These are phyloP conservation scores for Geotrichum carabidarum DNA, from an alignment of 1,139 yeast genomes.

Conservation along the genomic window DNA sequence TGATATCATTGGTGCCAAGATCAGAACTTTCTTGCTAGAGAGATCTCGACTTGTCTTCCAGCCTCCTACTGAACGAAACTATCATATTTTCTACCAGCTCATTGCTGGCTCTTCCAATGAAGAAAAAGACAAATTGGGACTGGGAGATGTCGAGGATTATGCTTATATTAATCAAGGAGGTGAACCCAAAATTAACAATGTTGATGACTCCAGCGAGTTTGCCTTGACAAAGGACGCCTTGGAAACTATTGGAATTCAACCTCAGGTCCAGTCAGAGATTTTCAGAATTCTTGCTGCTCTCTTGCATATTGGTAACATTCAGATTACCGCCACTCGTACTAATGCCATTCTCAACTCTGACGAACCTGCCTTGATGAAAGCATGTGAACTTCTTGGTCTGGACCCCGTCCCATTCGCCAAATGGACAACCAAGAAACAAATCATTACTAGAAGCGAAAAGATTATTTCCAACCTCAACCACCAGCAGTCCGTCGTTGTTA, in stretches of 20 bases:
- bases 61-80: constrained; percentile 82
- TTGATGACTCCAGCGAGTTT: constrained; percentile 80
- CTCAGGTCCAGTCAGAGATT: constrained; percentile 57
- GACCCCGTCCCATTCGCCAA: constrained; percentile 72
- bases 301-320: constrained; percentile 89
- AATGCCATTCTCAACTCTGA: constrained; percentile 80
- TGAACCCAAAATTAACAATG: constrained; percentile 63
- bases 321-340: constrained; percentile 76
- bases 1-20: constrained; percentile 87
- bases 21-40: constrained; percentile 86
- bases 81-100: constrained; percentile 91
- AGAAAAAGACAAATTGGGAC: constrained; percentile 54
- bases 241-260: constrained; percentile 66
- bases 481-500: constrained; percentile 82
- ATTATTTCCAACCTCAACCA: constrained; percentile 78
- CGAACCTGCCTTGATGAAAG: constrained; percentile 78
- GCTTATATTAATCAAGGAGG: constrained; percentile 91
- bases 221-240: constrained; percentile 69
- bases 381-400: constrained; percentile 79
- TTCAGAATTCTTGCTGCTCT: constrained; percentile 82
- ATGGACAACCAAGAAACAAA: constrained; percentile 93
- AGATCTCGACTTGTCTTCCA: constrained; percentile 93
- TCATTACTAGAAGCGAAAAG: constrained; percentile 87
- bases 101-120: constrained; percentile 68
- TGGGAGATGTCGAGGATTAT: constrained; percentile 58